phyloP scores from a whole-genome alignment of 192 early-diverging fungal genomes.

The Gonapodya prolifera region DNA sequence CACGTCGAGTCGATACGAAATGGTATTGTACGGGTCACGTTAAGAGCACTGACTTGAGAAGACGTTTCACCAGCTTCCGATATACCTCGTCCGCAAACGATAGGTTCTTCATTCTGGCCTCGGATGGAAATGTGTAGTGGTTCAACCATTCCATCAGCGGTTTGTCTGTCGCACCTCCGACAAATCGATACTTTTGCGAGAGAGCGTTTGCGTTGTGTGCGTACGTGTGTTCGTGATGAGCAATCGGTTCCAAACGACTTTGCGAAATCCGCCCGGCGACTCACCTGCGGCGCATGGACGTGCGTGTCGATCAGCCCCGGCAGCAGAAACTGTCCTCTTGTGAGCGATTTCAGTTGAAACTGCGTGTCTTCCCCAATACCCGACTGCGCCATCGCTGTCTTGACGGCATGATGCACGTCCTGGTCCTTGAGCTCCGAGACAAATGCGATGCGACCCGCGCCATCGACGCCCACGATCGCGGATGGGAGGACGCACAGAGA shows the following conservation, averaged over 20 bases:
- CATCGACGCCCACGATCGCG: neutral
- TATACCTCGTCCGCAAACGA: slow-evolving; percentile 61
- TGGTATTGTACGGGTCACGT: neutral
- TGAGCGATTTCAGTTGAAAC: neutral
- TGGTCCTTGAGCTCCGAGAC: neutral
- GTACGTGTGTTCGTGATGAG: neutral
- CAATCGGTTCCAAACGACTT: neutral
- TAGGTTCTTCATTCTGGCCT: slow-evolving; percentile 53
- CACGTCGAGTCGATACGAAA: slow-evolving; percentile 14
- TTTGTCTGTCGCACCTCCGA: slow-evolving; percentile 82
- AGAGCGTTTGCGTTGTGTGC: too few species aligned
- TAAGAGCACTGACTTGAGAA: slow-evolving; percentile 23
- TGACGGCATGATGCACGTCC: neutral
- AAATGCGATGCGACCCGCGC: neutral
- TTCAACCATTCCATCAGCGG: slow-evolving; percentile 82
- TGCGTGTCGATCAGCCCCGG: slow-evolving; percentile 93
- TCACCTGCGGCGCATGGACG: slow-evolving; percentile 68
- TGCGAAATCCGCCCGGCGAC: neutral
- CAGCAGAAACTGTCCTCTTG: slow-evolving; percentile 13
- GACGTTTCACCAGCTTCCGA: slow-evolving; percentile 45
- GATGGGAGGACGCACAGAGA: neutral
- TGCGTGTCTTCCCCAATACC: neutral
- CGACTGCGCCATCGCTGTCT: neutral
- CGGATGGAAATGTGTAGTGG: slow-evolving; percentile 80
- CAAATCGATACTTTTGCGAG: slow-evolving; percentile 75